These are phyloP conservation scores for Scheffersomyces lignicola DNA, from an alignment of 1,139 yeast species.

Conservation along the genomic window DNA sequence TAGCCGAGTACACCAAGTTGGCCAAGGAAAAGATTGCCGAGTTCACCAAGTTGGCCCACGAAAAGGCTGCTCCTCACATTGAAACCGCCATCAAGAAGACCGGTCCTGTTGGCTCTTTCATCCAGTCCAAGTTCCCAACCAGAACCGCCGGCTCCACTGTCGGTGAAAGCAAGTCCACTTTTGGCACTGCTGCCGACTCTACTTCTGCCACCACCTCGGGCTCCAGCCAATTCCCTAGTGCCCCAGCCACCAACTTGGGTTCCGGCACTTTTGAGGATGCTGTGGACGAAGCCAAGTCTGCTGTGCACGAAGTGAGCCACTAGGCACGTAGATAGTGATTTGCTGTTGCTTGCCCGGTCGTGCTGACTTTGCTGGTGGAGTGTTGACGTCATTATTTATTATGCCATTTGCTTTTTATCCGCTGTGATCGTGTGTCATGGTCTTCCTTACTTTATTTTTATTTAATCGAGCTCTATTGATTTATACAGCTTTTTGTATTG, in stretches of 20 bases:
- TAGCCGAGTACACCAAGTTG: slow-evolving; percentile 55
- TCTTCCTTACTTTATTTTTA: too few species aligned
- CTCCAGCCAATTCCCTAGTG: slow-evolving; percentile 50
- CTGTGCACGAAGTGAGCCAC: slow-evolving; percentile 6
- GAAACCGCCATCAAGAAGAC: slow-evolving; percentile 51
- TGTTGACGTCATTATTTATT: too few species aligned
- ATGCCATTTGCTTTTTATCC: too few species aligned
- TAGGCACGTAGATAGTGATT: too few species aligned
- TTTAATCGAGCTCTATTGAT: too few species aligned
- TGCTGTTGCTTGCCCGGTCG: too few species aligned
- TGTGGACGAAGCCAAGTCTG: slow-evolving; percentile 15
- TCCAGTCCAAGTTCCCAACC: slow-evolving; percentile 60
- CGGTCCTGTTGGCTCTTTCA: slow-evolving; percentile 63
- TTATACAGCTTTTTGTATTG: too few species aligned
- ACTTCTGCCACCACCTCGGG: slow-evolving; percentile 29
- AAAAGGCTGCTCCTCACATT: slow-evolving; percentile 52
- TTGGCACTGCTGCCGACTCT: slow-evolving; percentile 22
- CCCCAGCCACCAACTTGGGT: slow-evolving; percentile 38
- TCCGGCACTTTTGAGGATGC: slow-evolving; percentile 26
- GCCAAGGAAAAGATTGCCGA: slow-evolving; percentile 60
- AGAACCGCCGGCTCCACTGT: slow-evolving; percentile 77
- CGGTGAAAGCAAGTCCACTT: slow-evolving; percentile 41
- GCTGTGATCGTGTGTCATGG: too few species aligned
- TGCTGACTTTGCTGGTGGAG: too few species aligned
- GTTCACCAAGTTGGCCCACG: slow-evolving; percentile 49